Base-by-base conservation (phyloP, 2,329 filamentous ascomycete species). In the Paraconiothyrium sp. region DNA sequence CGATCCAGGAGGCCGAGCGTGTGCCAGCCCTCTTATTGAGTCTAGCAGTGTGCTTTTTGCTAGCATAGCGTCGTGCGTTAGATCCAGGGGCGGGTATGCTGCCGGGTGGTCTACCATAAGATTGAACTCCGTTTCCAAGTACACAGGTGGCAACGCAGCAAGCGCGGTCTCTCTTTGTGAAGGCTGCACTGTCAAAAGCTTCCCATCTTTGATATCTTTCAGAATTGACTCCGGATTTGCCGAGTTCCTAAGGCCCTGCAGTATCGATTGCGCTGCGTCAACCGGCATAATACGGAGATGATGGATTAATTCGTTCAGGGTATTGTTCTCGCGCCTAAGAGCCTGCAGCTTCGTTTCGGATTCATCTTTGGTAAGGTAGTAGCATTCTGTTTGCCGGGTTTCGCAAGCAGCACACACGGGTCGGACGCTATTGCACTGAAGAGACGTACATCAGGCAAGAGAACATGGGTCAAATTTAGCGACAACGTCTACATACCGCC, bases 361-460 rank as follows among this genome's bases (percentile, higher is more conserved):
- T 44, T 60, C 58, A 32, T 60, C 35, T 34, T 41, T 55, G 37
- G 41, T 60, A 20, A 49, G 37, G 46, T 60, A 60, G 34, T 34
- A 43, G 32, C 58, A 60, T 27, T 60, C 50, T 30, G 58, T 55
- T 8, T 49, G 27, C 5, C 58, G 58, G 14, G 41, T 35, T 46
- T 60, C 39, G 51, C 58, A 60, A 6, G 58, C 50, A 39, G 32
- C 47, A 30, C 51, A 60, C 7, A 56, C 44, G 4, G 50, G 58
- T 11, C 51, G 30, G 51, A 37, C 44, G 20, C 50, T 48, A 35
- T 60, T 54, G 51, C 58, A 56, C 58, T 60, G 46, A 32, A 55
- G 22, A 44, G 39, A 46, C 10, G 39, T 9, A 16, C 37, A 55
- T 55, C 52, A 55, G 52, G 52, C 37, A 35, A 55, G 27, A 22